Evolutionary conservation across 2,329 filamentous ascomycete species (phyloP).

Genomic region (Parascedosporium putredinis): DNA sequence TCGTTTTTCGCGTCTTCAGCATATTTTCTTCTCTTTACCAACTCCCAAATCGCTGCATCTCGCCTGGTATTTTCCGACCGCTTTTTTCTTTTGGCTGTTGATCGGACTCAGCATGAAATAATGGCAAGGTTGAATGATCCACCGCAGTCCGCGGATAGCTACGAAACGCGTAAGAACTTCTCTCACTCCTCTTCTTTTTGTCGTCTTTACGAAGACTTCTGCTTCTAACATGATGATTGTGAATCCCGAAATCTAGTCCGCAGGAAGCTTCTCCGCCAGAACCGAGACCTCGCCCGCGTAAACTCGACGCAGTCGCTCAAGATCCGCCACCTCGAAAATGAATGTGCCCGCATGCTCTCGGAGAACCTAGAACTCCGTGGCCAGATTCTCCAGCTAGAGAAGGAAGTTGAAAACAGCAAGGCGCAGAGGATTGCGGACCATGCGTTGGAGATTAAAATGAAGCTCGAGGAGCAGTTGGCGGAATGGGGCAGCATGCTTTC

Average conservation of each 20-base stretch:
- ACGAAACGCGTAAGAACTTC: slow-evolving; percentile 56
- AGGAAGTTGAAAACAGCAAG: slow-evolving; percentile 52
- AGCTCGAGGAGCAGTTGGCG: slow-evolving; percentile 60
- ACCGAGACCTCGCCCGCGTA: slow-evolving; percentile 69
- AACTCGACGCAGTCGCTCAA: slow-evolving; percentile 70
- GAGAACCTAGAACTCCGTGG: slow-evolving; percentile 67
- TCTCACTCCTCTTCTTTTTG: background rate
- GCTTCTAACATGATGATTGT: too few relatives aligned
- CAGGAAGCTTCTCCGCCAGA: slow-evolving; percentile 70
- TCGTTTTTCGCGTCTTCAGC: background rate
- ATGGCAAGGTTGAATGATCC: slow-evolving; percentile 80
- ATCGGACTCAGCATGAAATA: too few relatives aligned
- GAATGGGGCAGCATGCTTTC: slow-evolving; percentile 61
- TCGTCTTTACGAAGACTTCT: too few relatives aligned
- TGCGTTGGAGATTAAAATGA: slow-evolving; percentile 57
- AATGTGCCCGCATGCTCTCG: slow-evolving; percentile 63
- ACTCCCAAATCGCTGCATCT: background rate
- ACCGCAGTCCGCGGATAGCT: slow-evolving; percentile 53
- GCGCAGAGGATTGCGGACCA: slow-evolving; percentile 52
- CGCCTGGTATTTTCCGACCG: too few relatives aligned
- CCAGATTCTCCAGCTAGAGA: slow-evolving; percentile 59
- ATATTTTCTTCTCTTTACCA: background rate
- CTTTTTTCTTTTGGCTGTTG: too few relatives aligned
- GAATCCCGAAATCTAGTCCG: slow-evolving; percentile 60
- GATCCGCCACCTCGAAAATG: slow-evolving; percentile 66